These are phyloP conservation scores for Kuraishia floccosa DNA, from an alignment of 805 yeast genomes.

Conservation along the genomic window DNA sequence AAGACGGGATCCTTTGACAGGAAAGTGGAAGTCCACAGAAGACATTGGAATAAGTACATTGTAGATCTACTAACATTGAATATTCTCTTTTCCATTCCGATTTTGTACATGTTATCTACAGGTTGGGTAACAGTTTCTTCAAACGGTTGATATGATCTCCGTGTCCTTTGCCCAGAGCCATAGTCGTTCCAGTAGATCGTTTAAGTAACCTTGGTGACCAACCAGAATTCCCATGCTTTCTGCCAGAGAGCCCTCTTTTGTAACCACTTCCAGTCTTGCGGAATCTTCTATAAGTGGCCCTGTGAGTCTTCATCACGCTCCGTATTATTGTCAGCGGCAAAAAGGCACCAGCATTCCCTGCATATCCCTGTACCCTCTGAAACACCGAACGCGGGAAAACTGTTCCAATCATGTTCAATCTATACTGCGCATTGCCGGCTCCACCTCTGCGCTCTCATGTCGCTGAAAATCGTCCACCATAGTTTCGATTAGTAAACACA, in stretches of 20 bases:
- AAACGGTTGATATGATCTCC: constrained; percentile 48
- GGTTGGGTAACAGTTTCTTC: constrained; percentile 40
- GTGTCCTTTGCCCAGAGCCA: constrained; percentile 36
- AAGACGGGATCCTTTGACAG: constrained; percentile 30
- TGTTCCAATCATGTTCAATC: too few relatives aligned
- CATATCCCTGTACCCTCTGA: too few relatives aligned
- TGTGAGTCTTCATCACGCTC: constrained; percentile 60
- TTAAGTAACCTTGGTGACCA: constrained; percentile 58
- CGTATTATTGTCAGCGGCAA: constrained; percentile 3
- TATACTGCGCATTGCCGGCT: too few relatives aligned
- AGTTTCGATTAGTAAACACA: too few relatives aligned
- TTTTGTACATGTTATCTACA: constrained; percentile 7
- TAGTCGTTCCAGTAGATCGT: constrained; percentile 46
- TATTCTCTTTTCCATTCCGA: constrained; percentile 3
- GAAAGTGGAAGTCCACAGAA: constrained; percentile 45
- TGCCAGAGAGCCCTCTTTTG: constrained; percentile 68
- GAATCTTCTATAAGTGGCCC: constrained; percentile 84
- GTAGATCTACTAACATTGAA: neutral
- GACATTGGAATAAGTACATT: constrained; percentile 23
- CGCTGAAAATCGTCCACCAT: too few relatives aligned
- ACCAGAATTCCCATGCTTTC: constrained; percentile 90
- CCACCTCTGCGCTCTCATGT: too few relatives aligned
- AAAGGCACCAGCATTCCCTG: neutral
- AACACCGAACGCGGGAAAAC: too few relatives aligned
- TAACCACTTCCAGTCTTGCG: constrained; percentile 60